Conservation (phyloP, 768 basidiomycete genomes). For the Mycena metata region DNA sequence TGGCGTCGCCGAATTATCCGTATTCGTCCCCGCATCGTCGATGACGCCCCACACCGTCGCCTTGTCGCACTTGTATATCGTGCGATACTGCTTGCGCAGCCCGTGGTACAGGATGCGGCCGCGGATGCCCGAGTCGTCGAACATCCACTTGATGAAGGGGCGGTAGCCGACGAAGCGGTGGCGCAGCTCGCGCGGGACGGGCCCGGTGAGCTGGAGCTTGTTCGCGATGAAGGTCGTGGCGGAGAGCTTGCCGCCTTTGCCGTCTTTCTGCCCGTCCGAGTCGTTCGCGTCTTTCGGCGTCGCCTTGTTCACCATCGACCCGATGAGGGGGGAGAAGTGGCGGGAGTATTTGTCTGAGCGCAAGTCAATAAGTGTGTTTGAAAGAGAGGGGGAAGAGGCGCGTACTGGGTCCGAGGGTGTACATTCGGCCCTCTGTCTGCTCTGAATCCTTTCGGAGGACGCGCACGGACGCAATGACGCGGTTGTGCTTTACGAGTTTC, state of each 20-base stretch:
- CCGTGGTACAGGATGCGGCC: conserved; percentile 55
- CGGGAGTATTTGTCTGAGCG: conserved; percentile 47
- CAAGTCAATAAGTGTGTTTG: not conserved
- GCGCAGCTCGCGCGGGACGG: conserved; percentile 54
- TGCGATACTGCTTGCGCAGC: conserved; percentile 56
- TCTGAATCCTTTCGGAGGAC: conserved; percentile 49
- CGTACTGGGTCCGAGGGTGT: conserved; percentile 57
- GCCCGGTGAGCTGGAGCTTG: conserved; percentile 58
- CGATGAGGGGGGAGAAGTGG: conserved; percentile 60
- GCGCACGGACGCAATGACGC: conserved; percentile 44
- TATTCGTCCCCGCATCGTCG: conserved; percentile 30
- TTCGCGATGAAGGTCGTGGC: conserved; percentile 58
- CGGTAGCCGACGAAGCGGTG: conserved; percentile 55
- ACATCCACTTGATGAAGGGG: conserved; percentile 58
- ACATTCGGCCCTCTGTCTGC: conserved; percentile 47
- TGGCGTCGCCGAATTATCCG: conserved; percentile 3
- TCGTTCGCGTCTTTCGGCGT: conserved; percentile 32
- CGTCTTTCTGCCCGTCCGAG: conserved; percentile 28
- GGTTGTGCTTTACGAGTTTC: conserved; percentile 44
- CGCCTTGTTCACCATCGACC: conserved; percentile 46
- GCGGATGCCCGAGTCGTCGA: conserved; percentile 51
- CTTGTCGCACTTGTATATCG: conserved; percentile 55
- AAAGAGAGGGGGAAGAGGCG: not conserved
- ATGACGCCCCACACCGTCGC: conserved; percentile 52
- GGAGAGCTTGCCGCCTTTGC: conserved; percentile 34